These are phyloP conservation scores for Chimonanthus praecox DNA, from an alignment of 164 flowering plant genomes.

Conservation along the genomic window DNA sequence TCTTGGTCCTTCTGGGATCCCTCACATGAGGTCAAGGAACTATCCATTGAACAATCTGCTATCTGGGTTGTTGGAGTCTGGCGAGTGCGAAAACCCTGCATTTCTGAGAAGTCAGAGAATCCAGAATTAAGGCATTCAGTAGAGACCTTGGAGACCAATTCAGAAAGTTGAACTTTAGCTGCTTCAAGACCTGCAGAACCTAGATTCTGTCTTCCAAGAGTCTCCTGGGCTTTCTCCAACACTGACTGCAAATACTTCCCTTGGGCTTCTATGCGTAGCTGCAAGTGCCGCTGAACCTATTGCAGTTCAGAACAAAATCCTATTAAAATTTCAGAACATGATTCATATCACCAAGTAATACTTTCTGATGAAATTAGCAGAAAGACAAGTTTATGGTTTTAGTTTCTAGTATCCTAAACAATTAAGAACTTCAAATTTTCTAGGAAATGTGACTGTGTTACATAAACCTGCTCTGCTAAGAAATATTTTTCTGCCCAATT, in stretches of 20 bases:
- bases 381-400: no score
- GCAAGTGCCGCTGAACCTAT: slow-evolving; percentile 84
- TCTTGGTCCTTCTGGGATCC: slow-evolving; percentile 56
- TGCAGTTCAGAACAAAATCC: slow-evolving; percentile 9
- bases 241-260: slow-evolving; percentile 84
- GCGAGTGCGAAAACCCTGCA: slow-evolving; percentile 35
- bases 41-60: slow-evolving; percentile 62
- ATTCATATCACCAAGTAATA: no score
- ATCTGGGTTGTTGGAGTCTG: slow-evolving; percentile 45
- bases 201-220: slow-evolving; percentile 68
- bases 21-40: slow-evolving; percentile 75
- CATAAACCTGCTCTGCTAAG: no score
- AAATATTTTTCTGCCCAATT: no score
- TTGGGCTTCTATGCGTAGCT: slow-evolving; percentile 19
- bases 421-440: no score
- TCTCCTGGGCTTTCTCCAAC: slow-evolving; percentile 86
- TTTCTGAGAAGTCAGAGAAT: slow-evolving; percentile 43
- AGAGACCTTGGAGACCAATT: slow-evolving; percentile 69
- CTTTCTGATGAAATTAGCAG: no score
- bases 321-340: no score
- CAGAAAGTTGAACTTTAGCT: slow-evolving; percentile 73
- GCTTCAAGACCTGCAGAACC: slow-evolving; percentile 66
- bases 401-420: no score
- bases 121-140: slow-evolving; percentile 58
- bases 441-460: no score